Base-by-base conservation (phyloP, 805 yeast species). In the Candida argentea region DNA sequence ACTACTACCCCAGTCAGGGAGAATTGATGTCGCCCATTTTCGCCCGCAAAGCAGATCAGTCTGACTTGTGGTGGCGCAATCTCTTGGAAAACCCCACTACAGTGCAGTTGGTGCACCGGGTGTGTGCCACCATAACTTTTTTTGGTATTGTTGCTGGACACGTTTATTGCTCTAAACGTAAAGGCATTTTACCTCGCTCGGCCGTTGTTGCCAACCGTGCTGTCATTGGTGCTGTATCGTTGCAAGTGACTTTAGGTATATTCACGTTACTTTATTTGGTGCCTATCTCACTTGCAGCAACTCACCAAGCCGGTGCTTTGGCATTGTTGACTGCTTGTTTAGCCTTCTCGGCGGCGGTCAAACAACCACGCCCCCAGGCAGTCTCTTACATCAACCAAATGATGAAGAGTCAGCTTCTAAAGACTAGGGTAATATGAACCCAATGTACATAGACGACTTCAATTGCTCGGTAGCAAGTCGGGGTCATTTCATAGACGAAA, bases 301-400 rank as follows among this genome's bases (percentile, higher is more conserved):
- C 86, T 5, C 99, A 91, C 51, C 99, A 91, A 62, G 95, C 95
- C 6, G 97, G 97, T 41, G 94, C 96, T 2, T 59, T 91, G 42
- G 94, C 93, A 0, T 63, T 91, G 27, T 62, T 91, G 42, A 87
- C 98, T 0, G 66, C 81, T 10, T 70, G 85, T n/a, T 61, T 89
- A 33, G 63, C 58, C 1, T 60, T 59, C 31, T 47, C 52, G 11
- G 57, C 65, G 3, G 48, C 45, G 21, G 48, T 61, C 28, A 61
- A 48, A 32, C 46, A 44, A 30, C 61, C 65, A 15, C 53, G 67
- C 44, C 55, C 62, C 2, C 49, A 55, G 26, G 46, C 52, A 8
- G 41, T 50, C 12, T 22, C 29, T 11, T 55, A 52, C 38, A 49
- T 56, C 27, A 55, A 55, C 31, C 33, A 44, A 20, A 22, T 38